Evolutionary conservation across 1,284 basidiomycete species (phyloP), one percentile per base, ranked within the genome.

Genomic region (Melampsora americana): DNA sequence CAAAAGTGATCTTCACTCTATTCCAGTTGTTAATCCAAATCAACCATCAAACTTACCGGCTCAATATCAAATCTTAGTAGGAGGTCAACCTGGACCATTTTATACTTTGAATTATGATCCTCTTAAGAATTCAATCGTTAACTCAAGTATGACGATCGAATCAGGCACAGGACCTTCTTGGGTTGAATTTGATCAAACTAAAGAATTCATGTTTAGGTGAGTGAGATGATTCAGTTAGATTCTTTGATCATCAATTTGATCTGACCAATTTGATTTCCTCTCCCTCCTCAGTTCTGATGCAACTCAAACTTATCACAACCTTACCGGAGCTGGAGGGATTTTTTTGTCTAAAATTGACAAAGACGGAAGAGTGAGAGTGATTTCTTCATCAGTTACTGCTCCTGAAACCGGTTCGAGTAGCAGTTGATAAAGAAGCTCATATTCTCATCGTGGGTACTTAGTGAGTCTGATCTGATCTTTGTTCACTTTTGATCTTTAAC

Each of bases 111-210:
- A 23, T 28, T 56, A 56, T 56, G 28, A 56, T 28, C 1, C 12
- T 14, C 16, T 6, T 23, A 9, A n/a, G n/a, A 56, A 56, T 1
- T 3, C 7, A 1, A 5, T 56, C 20, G n/a, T 6, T 6, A 4
- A 23, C 28, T 56, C 28, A 28, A 28, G 28, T 56, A 56, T 23
- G n/a, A 56, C 9, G 1, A 1, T 28, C 7, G 53, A 7, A 23
- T 23, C 1, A 6, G 53, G 53, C 6, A 28, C 53, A 23, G 20
- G 53, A n/a, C 53, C 53, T 9, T 56, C 53, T 56, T 56, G 53
- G 53, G 28, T 56, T n/a, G 53, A 56, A n/a, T 56, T n/a, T 14
- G 28, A 28, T 56, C n/a, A 56, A 56, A n/a, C 28, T n/a, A 56
- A 28, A 23, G 5, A 56, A 23, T 23, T 56, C 28, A 56, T 56